phyloP scores from a whole-genome alignment of 1,284 basidiomycete species.

The Trametes pubescens region DNA sequence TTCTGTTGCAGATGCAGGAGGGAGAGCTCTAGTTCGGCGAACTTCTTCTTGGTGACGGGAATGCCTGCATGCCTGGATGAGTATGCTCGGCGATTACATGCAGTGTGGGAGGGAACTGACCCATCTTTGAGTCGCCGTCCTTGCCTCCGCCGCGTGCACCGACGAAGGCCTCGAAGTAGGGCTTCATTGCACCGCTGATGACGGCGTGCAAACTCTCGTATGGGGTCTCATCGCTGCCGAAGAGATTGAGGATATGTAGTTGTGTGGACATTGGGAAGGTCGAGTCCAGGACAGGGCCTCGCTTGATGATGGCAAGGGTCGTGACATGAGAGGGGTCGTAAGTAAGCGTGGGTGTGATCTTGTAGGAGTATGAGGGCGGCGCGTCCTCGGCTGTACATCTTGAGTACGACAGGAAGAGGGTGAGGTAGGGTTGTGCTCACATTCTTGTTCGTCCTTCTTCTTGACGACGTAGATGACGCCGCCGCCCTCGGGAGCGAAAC shows the following conservation, averaged over 20 bases:
- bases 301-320: constrained; percentile 95
- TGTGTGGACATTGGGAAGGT: constrained; percentile 83
- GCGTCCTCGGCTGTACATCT: constrained; percentile 59
- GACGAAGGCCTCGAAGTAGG: constrained; percentile 98
- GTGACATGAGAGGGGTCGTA: constrained; percentile 86
- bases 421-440: constrained; percentile 47
- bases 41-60: constrained; percentile 99
- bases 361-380: constrained; percentile 69
- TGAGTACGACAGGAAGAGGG: constrained; percentile 5
- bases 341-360: constrained; percentile 75
- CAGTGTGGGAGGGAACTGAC: constrained; percentile 49
- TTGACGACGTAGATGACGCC: constrained; percentile 83
- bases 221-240: constrained; percentile 90
- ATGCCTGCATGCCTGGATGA: constrained; percentile 65
- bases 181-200: constrained; percentile 95
- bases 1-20: constrained; percentile 97
- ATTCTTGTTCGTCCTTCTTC: constrained; percentile 73
- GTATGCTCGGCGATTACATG: background rate
- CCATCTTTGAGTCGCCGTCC: constrained; percentile 88
- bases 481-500: constrained; percentile 78
- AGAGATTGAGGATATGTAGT: constrained; percentile 92
- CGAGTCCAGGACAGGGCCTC: constrained; percentile 84
- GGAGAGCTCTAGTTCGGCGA: constrained; percentile 97
- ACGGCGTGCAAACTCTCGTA: constrained; percentile 98
- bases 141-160: constrained; percentile 78